Evolutionary conservation across 1,284 basidiomycete genomes (phyloP).

Genomic region (Tilletia setariae): DNA sequence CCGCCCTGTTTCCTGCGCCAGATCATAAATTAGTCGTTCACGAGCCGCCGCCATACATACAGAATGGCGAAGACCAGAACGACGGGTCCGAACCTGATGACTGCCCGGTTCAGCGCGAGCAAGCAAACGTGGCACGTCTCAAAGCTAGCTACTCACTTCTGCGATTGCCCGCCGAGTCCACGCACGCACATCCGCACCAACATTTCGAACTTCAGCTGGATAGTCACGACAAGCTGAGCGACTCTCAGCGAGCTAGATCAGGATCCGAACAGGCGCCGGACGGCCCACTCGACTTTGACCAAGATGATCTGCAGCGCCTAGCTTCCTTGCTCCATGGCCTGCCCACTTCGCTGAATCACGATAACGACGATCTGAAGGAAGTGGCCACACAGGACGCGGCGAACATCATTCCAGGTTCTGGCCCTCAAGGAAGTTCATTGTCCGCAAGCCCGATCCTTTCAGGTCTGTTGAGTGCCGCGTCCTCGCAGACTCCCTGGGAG

Average conservation of each 20-base stretch:
- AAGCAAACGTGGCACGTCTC: not conserved
- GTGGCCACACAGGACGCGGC: no score
- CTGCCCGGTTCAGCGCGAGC: no score
- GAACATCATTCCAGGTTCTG: no score
- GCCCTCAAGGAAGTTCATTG: not conserved
- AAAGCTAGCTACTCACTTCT: not conserved
- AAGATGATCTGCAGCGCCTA: not conserved
- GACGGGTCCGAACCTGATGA: no score
- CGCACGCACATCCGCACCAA: not conserved
- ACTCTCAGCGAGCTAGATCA: not conserved
- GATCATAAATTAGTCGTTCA: no score
- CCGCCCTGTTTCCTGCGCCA: no score
- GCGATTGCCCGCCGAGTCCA: not conserved
- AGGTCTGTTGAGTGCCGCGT: not conserved
- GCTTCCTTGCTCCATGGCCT: not conserved
- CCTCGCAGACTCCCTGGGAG: conserved; percentile 4
- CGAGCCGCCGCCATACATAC: no score
- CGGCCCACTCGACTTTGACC: conserved; percentile 5
- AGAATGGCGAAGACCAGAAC: no score
- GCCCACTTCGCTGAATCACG: not conserved
- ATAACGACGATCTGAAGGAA: no score
- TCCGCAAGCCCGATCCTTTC: not conserved
- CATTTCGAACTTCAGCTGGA: not conserved
- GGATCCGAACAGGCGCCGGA: not conserved
- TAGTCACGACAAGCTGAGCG: not conserved